These are phyloP conservation scores for Cunninghamia lanceolata DNA, from an alignment of 75 land plant genomes.

Conservation along the genomic window DNA sequence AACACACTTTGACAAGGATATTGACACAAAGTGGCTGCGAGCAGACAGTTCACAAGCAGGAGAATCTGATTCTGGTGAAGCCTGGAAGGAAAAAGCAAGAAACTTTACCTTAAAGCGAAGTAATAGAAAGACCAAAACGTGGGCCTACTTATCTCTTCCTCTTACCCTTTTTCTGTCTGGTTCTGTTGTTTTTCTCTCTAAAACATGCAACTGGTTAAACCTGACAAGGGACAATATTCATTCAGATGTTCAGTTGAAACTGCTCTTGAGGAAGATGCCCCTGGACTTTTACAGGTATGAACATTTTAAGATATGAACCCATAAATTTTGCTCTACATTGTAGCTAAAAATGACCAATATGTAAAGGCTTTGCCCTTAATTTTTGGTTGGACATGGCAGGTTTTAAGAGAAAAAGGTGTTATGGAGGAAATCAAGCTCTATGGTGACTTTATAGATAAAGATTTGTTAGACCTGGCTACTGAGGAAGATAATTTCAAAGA, in stretches of 20 bases:
- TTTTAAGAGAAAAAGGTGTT: conserved; percentile 64
- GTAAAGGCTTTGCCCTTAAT: not conserved
- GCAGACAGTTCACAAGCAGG: not conserved
- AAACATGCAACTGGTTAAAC: not conserved
- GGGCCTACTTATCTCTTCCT: not conserved
- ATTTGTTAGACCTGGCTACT: conserved; percentile 16
- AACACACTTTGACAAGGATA: not conserved
- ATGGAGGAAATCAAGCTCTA: conserved; percentile 71
- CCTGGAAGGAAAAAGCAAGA: not conserved
- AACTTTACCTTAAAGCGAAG: conserved; percentile 5
- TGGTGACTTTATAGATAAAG: conserved; percentile 42
- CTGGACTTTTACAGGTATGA: conserved; percentile 76
- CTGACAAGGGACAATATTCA: not conserved
- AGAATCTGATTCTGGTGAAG: conserved; percentile 1
- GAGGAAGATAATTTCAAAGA: conserved; percentile 48
- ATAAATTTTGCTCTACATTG: not conserved
- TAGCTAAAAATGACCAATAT: not conserved
- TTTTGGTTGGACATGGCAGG: conserved; percentile 29
- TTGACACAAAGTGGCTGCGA: not conserved
- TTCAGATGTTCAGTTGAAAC: conserved; percentile 60
- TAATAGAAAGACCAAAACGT: conserved; percentile 10
- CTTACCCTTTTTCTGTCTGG: not conserved
- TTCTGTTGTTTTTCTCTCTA: not conserved
- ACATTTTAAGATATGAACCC: not conserved
- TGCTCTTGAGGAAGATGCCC: conserved; percentile 95